phyloP scores from a whole-genome alignment of 2,329 filamentous ascomycete species.

The Venturiaceae sp. region DNA sequence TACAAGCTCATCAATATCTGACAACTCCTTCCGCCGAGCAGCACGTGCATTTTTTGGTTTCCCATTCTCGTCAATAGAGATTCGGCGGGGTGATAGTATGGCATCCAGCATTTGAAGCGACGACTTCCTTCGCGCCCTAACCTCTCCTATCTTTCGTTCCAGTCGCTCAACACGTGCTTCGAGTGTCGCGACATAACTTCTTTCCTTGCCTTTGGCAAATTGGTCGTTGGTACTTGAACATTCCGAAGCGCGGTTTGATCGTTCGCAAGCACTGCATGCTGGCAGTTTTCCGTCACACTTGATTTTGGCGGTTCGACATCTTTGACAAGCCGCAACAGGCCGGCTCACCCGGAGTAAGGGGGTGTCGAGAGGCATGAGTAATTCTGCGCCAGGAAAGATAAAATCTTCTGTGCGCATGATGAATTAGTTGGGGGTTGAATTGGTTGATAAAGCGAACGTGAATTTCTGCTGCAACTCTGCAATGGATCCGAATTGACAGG shows the following conservation, averaged over 20 bases:
- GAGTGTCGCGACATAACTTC: slow-evolving; percentile 94
- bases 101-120: slow-evolving; percentile 56
- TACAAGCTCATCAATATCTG: slow-evolving; percentile 82
- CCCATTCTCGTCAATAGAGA: slow-evolving; percentile 18
- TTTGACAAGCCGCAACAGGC: slow-evolving; percentile 69
- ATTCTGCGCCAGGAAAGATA: slow-evolving; percentile 12
- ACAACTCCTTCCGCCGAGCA: slow-evolving; percentile 56
- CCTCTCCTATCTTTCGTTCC: slow-evolving; percentile 59
- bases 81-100: slow-evolving; percentile 27
- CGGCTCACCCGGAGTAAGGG: slow-evolving; percentile 64
- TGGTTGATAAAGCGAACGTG: background rate
- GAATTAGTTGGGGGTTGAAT: background rate
- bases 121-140: slow-evolving; percentile 60
- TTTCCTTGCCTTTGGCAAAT: slow-evolving; percentile 88
- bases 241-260: slow-evolving; percentile 73
- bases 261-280: slow-evolving; percentile 90
- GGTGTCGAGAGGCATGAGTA: slow-evolving; percentile 39
- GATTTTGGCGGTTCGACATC: slow-evolving; percentile 86
- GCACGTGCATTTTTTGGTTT: slow-evolving; percentile 27
- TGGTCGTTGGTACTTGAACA: slow-evolving; percentile 94
- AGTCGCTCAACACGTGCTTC: slow-evolving; percentile 84
- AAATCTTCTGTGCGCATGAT: slow-evolving; percentile 9
- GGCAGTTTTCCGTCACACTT: slow-evolving; percentile 97
- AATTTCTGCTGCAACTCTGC: background rate
- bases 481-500: background rate